These are phyloP conservation scores for Gracilaria caudata DNA, from an alignment of 23 red algal genomes.

Conservation along the genomic window DNA sequence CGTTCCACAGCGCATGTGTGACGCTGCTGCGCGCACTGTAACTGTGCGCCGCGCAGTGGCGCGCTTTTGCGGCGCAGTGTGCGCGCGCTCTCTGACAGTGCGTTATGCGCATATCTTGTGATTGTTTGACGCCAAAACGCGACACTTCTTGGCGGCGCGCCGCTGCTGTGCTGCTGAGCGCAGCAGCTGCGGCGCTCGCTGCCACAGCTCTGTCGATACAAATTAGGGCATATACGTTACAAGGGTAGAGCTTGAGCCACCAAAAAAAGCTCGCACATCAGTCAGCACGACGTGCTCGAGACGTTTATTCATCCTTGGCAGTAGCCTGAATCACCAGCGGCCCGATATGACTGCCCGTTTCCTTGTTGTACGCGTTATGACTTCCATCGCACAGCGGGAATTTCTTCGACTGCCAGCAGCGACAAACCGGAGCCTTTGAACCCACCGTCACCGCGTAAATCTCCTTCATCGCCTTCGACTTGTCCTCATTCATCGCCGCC, in stretches of 20 bases:
- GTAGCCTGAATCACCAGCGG: slow-evolving; percentile 67
- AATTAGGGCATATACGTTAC: no score
- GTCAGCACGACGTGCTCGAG: not conserved
- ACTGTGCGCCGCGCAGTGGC: not conserved
- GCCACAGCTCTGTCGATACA: no score
- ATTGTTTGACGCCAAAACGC: no score
- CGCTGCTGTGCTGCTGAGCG: no score
- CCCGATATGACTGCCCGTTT: slow-evolving; percentile 65
- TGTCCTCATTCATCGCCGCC: slow-evolving; percentile 49
- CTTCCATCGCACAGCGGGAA: slow-evolving; percentile 74
- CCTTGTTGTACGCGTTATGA: slow-evolving; percentile 80
- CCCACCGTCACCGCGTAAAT: slow-evolving; percentile 35
- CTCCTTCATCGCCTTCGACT: slow-evolving; percentile 54
- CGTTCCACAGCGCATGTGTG: not conserved
- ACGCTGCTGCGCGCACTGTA: no score
- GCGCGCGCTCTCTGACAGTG: no score
- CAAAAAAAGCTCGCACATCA: not conserved
- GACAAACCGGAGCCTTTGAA: slow-evolving; percentile 59
- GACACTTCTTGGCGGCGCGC: no score
- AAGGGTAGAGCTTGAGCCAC: no score
- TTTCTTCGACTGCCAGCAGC: slow-evolving; percentile 84
- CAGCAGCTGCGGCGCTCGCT: no score
- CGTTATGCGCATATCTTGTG: no score
- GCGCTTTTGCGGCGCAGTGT: not conserved
- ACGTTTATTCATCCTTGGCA: not conserved